These are phyloP conservation scores for Aegilops sharonensis DNA, from an alignment of 176 grass and related monocot genomes.

Conservation along the genomic window DNA sequence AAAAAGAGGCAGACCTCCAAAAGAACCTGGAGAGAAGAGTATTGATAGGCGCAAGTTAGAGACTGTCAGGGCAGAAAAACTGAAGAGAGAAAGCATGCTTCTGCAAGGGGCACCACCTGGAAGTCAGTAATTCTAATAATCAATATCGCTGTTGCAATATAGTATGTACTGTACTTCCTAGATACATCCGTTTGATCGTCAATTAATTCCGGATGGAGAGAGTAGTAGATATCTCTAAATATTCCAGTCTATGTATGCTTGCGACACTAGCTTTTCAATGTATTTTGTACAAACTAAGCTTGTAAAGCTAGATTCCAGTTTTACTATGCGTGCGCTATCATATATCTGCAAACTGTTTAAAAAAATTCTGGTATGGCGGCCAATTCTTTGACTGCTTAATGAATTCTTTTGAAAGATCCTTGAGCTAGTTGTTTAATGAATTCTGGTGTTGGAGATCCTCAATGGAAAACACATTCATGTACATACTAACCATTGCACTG, in stretches of 20 bases:
- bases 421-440: conserved; percentile 51
- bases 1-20: conserved; percentile 58
- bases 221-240: conserved; percentile 1
- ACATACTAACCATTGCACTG: not conserved
- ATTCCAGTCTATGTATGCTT: conserved; percentile 42
- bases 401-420: conserved; percentile 70
- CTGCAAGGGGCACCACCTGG: conserved; percentile 7
- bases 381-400: conserved; percentile 87
- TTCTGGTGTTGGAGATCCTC: conserved; percentile 59
- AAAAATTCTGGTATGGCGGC: not conserved
- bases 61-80: conserved; percentile 55
- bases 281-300: conserved; percentile 51
- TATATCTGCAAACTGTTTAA: conserved; percentile 32
- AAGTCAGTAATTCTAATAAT: conserved; percentile 38
- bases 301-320: conserved; percentile 36
- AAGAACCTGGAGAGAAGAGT: conserved; percentile 31
- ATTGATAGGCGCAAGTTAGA: conserved; percentile 11
- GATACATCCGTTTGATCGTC: too few species aligned
- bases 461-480: conserved; percentile 79
- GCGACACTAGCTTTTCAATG: conserved; percentile 31
- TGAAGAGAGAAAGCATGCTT: conserved; percentile 56
- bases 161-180: not conserved
- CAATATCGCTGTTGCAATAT: conserved; percentile 27
- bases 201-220: too few species aligned
- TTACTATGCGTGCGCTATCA: conserved; percentile 39